A percentile compares a stretch with the other conserved stretches of the same genome.
Evolutionary conservation across 2,329 filamentous ascomycete genomes (phyloP).

Genomic region (Phialophora verrucosa): DNA sequence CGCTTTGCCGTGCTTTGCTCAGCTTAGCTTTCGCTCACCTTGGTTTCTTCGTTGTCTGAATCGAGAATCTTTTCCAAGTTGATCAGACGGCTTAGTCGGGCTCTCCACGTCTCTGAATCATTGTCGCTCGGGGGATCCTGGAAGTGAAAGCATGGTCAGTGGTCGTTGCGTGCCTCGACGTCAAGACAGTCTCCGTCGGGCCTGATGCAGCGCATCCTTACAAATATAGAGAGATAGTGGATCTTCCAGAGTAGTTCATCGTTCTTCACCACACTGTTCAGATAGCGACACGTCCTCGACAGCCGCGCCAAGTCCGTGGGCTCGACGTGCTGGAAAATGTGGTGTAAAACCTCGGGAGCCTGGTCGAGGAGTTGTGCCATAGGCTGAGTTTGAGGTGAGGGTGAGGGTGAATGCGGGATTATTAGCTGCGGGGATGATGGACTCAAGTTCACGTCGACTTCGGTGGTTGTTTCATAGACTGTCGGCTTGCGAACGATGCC

Average conservation of each 20-base stretch:
- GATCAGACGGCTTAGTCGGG: constrained; percentile 44
- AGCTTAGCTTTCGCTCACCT: constrained; percentile 40
- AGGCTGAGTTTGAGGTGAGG: background rate
- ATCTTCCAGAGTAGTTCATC: constrained; percentile 67
- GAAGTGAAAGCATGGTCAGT: constrained; percentile 24
- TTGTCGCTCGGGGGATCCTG: constrained; percentile 32
- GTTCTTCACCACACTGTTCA: constrained; percentile 61
- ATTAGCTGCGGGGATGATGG: background rate
- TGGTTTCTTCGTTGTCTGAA: constrained; percentile 49
- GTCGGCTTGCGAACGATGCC: background rate
- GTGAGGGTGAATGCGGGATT: background rate
- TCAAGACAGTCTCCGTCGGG: background rate
- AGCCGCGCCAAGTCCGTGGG: constrained; percentile 63
- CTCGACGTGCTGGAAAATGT: constrained; percentile 63
- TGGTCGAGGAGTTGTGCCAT: constrained; percentile 46
- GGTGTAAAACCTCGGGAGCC: constrained; percentile 68
- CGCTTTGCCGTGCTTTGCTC: too few species aligned
- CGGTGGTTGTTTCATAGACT: background rate
- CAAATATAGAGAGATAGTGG: constrained; percentile 65
- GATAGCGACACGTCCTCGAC: constrained; percentile 57
- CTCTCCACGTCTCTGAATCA: constrained; percentile 46
- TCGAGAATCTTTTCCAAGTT: constrained; percentile 54
- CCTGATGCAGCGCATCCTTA: constrained; percentile 45
- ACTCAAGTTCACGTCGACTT: background rate
- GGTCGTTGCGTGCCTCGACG: background rate